Conservation (phyloP, 2,329 filamentous ascomycete genomes). For the Sporothrix pseudoabietina region DNA sequence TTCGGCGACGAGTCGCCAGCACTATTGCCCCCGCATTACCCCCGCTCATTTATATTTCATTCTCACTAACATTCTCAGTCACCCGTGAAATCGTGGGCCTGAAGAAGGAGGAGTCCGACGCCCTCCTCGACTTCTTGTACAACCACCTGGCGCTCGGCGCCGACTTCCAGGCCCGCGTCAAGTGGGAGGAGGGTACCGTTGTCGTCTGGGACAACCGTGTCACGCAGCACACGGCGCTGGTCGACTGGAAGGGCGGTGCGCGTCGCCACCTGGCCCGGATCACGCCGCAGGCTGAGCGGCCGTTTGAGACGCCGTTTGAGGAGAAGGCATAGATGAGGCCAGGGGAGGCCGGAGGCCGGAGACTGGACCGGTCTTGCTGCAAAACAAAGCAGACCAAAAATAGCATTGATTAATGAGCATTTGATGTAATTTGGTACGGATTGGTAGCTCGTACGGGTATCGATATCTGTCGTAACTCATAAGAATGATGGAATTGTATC, state of each 20-base stretch:
- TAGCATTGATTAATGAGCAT: slow-evolving; percentile 10
- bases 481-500: slow-evolving; percentile 29
- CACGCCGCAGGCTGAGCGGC: slow-evolving; percentile 78
- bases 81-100: slow-evolving; percentile 78
- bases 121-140: slow-evolving; percentile 74
- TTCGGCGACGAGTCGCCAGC: too few relatives aligned
- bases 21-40: not conserved
- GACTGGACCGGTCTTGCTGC: not conserved
- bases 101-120: slow-evolving; percentile 85
- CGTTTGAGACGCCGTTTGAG: slow-evolving; percentile 68
- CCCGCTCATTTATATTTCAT: not conserved
- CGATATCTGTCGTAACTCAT: not conserved
- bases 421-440: not conserved
- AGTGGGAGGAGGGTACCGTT: slow-evolving; percentile 78
- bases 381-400: not conserved
- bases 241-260: slow-evolving; percentile 81
- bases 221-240: slow-evolving; percentile 74
- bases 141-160: slow-evolving; percentile 72
- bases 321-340: not conserved
- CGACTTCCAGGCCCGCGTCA: slow-evolving; percentile 73
- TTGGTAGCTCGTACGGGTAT: not conserved
- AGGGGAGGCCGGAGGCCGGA: not conserved
- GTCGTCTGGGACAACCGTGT: slow-evolving; percentile 87
- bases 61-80: slow-evolving; percentile 43
- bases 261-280: slow-evolving; percentile 78